phyloP scores from a whole-genome alignment of 768 basidiomycete species.

The Stropharia rugosoannulata region DNA sequence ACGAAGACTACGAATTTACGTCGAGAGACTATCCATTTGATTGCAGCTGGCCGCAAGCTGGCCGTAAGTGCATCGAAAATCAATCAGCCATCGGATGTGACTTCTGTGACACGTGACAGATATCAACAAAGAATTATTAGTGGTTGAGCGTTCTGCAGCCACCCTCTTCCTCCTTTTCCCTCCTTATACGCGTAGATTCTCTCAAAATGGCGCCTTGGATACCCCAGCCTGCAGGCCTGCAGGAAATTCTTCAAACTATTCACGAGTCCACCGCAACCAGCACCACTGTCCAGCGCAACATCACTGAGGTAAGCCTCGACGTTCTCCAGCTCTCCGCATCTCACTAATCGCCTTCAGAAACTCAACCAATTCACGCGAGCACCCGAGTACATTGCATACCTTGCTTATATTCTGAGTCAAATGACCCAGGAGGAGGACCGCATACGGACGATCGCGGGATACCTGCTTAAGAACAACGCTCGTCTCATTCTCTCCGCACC shows the following conservation, averaged over 20 bases:
- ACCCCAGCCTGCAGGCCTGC: constrained; percentile 82
- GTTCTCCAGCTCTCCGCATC: constrained; percentile 17
- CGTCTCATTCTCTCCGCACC: constrained; percentile 70
- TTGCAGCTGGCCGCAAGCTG: too few species aligned
- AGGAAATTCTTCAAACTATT: constrained; percentile 90
- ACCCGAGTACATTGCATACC: constrained; percentile 94
- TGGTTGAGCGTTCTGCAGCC: background rate
- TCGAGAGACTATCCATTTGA: too few species aligned
- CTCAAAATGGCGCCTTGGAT: constrained; percentile 72
- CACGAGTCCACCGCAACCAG: constrained; percentile 85
- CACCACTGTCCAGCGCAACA: constrained; percentile 72
- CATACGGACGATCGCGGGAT: constrained; percentile 93
- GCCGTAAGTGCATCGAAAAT: background rate
- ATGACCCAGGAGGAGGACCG: constrained; percentile 85
- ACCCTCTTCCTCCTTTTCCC: background rate
- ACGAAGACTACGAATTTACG: too few species aligned
- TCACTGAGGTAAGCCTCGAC: constrained; percentile 66
- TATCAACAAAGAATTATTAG: constrained; percentile 9
- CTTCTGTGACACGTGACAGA: constrained; percentile 2
- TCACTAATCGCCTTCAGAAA: constrained; percentile 52
- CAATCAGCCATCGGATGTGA: constrained; percentile 6
- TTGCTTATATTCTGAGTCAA: constrained; percentile 87
- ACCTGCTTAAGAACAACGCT: constrained; percentile 95
- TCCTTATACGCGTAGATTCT: background rate
- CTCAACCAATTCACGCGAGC: constrained; percentile 83